Percentiles rank a stretch among this genome's conserved stretches.
These are phyloP conservation scores for Carex cristatella DNA, from an alignment of 176 grass and related monocot species.

Conservation along the genomic window DNA sequence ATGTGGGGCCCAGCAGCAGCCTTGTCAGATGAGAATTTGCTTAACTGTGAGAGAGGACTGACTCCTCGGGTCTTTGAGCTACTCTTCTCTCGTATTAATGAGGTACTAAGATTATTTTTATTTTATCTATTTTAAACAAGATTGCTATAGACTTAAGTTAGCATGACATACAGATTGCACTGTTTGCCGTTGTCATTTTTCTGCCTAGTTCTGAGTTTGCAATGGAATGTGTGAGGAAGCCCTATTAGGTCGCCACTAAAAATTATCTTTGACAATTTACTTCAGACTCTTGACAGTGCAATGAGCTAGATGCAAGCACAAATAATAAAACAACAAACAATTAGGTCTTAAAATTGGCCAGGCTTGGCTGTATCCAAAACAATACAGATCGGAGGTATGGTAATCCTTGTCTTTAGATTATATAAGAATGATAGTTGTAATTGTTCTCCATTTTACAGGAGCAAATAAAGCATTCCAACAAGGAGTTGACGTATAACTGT, in stretches of 20 bases:
- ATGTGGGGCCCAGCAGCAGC: conserved; percentile 91
- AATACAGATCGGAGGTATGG: background rate
- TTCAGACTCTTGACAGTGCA: background rate
- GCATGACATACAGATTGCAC: background rate
- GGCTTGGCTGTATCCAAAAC: background rate
- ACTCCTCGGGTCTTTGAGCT: conserved; percentile 95
- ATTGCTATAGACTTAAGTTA: background rate
- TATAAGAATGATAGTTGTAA: conserved; percentile 13
- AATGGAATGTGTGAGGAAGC: background rate
- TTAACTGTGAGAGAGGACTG: conserved; percentile 57
- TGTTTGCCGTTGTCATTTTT: background rate
- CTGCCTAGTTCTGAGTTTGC: background rate
- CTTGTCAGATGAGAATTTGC: conserved; percentile 52
- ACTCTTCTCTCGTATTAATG: conserved; percentile 83
- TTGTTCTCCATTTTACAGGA: conserved; percentile 48
- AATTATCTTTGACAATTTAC: background rate
- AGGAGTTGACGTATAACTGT: conserved; percentile 75
- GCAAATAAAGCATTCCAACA: conserved; percentile 69
- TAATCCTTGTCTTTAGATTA: background rate
- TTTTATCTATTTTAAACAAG: background rate
- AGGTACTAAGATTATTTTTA: conserved; percentile 38
- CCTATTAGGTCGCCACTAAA: background rate
- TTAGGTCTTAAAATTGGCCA: background rate
- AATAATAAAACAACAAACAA: background rate
- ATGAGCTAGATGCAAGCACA: background rate